phyloP scores from a whole-genome alignment of 768 basidiomycete genomes.

The Mycena galericulata region DNA sequence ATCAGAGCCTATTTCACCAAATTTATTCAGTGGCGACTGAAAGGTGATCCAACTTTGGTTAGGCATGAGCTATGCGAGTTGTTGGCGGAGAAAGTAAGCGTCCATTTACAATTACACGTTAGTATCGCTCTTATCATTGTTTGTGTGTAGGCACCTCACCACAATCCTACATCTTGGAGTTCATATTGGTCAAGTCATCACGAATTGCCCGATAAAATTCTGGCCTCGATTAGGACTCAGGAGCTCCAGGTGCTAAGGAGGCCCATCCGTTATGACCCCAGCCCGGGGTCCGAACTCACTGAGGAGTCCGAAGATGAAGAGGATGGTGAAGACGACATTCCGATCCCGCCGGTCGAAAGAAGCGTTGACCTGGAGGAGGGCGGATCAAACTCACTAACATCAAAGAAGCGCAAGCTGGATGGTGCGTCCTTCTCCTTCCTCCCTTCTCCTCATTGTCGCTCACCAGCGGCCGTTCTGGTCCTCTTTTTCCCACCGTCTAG shows the following conservation, averaged over 20 bases:
- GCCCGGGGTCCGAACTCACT: conserved; percentile 43
- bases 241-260: conserved; percentile 40
- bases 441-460: no score
- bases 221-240: conserved; percentile 60
- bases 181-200: conserved; percentile 77
- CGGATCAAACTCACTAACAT: no score
- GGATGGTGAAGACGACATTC: conserved; percentile 45
- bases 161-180: conserved; percentile 69
- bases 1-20: conserved; percentile 73
- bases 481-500: no score
- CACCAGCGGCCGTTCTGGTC: no score
- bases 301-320: conserved; percentile 44
- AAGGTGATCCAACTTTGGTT: conserved; percentile 62
- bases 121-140: background rate
- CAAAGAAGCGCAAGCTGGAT: no score
- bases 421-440: no score
- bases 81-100: conserved; percentile 65
- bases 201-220: conserved; percentile 74
- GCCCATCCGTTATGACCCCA: conserved; percentile 49
- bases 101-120: conserved; percentile 17
- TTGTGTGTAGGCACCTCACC: conserved; percentile 78
- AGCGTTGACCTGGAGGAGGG: no score
- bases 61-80: conserved; percentile 66
- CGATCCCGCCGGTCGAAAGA: no score
- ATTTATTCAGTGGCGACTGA: conserved; percentile 72